A percentile compares a stretch with the other conserved stretches of the same genome.
Evolutionary conservation across 2,329 filamentous ascomycete genomes (phyloP).

Genomic region (Juglanconis oblonga): DNA sequence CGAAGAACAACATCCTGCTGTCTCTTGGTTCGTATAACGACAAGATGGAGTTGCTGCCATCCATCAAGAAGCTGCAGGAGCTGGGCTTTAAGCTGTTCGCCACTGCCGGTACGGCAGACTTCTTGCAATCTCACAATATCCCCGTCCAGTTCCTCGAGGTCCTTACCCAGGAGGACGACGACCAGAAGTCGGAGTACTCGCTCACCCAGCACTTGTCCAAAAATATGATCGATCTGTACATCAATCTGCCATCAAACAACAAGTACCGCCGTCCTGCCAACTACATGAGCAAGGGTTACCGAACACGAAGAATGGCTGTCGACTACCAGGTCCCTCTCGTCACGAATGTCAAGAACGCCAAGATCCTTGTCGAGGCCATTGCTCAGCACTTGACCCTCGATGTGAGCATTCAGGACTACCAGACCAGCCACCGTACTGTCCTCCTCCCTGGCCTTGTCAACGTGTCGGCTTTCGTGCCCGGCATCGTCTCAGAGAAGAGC

Average conservation of each 20-base stretch:
- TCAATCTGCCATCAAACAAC: slow-evolving; percentile 99
- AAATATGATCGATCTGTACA: slow-evolving; percentile 97
- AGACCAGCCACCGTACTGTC: slow-evolving; percentile 80
- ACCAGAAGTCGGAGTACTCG: slow-evolving; percentile 93
- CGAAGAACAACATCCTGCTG: slow-evolving; percentile 90
- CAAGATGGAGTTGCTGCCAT: slow-evolving; percentile 95
- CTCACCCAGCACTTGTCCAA: slow-evolving; percentile 94
- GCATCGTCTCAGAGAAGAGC: slow-evolving; percentile 62
- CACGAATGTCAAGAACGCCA: slow-evolving; percentile 99
- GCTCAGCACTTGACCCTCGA: slow-evolving; percentile 83
- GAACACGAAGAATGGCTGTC: slow-evolving; percentile 94
- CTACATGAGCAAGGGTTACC: slow-evolving; percentile 98
- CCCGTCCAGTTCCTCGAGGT: slow-evolving; percentile 92
- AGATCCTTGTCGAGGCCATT: slow-evolving; percentile 93
- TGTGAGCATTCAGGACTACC: slow-evolving; percentile 81
- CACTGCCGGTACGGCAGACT: slow-evolving; percentile 94
- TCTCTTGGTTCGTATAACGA: slow-evolving; percentile 98
- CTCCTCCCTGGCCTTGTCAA: slow-evolving; percentile 75
- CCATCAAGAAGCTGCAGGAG: slow-evolving; percentile 82
- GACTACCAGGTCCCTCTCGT: slow-evolving; percentile 96
- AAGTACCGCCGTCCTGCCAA: slow-evolving; percentile 93
- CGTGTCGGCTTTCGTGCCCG: slow-evolving; percentile 76
- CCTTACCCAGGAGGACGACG: slow-evolving; percentile 71
- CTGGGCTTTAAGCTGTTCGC: slow-evolving; percentile 95
- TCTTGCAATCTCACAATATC: slow-evolving; percentile 87